Evolutionary conservation across 1,284 basidiomycete species (phyloP), one percentile per base, ranked within the genome.

Genomic region (Ceratobasidium sp.): DNA sequence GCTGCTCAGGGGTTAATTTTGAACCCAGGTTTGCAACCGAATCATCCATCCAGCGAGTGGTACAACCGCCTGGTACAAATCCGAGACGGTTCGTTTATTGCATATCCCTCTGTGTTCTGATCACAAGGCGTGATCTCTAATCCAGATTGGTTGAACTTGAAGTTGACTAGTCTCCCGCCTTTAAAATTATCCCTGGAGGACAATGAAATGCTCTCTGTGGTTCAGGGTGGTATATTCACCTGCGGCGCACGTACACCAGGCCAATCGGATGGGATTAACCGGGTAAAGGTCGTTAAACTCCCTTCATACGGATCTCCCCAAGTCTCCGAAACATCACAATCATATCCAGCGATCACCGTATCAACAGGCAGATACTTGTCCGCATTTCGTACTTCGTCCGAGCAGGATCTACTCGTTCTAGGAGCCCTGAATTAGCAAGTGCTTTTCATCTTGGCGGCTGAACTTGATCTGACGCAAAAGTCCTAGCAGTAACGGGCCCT

Each of bases 221-320:
- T 74, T 35, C 71, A 74, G 60, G 54, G 71, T 52, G 71, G 71
- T n/a, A 33, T 74, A 41, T 74, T 74, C 35, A 35, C 71, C 10
- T 74, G 60, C 35, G 71, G 71, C 35, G 41, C 71, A 7, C n/a
- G 48, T 59, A 65, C 71, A 18, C 59, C 71, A 18, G 59, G 71
- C 10, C 30, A 41, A 10, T 55, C 71, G 20, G 71, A 65, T 35
- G 71, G 71, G 65, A 30, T 65, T 59, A 64, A 65, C 35, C n/a
- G 60, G 7, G n/a, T 74, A n/a, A 74, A 74, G 33, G 54, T 74
- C 41, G 48, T 74, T 8, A 74, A 41, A 33, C 48, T 74, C 16
- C 33, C 41, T 16, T 30, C 46, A 41, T 23, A 14, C 27, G 41
- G 35, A 48, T 41, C 44, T 44, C 1, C 1, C 33, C 27, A 41